Conservation (phyloP, 139 green algal species). For the Chlamydomonas schloesseri region DNA sequence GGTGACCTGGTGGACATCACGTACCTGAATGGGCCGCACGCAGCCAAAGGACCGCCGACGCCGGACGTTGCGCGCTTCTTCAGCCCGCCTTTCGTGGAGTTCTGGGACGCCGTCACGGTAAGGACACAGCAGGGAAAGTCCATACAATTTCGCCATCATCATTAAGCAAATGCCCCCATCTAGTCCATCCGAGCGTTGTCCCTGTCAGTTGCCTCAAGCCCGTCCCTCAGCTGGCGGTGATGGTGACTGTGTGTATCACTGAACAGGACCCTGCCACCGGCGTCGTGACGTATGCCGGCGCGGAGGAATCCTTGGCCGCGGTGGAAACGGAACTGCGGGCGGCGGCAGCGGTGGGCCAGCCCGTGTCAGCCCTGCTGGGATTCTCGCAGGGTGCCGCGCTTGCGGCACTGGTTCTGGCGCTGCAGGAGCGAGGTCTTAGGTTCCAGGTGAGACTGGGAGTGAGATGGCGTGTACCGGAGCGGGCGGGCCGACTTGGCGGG, state of each 20-base stretch:
- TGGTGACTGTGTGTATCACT: neutral
- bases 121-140: neutral
- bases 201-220: neutral
- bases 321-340: neutral
- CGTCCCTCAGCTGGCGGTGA: neutral
- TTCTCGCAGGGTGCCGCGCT: constrained; percentile 52
- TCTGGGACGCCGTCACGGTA: constrained; percentile 53
- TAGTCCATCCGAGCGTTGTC: neutral
- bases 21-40: constrained; percentile 41
- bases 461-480: no score
- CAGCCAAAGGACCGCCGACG: constrained; percentile 7
- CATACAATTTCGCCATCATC: no score
- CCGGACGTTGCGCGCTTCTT: constrained; percentile 41
- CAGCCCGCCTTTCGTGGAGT: constrained; percentile 51
- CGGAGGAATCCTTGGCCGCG: neutral
- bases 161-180: neutral
- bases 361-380: constrained; percentile 39
- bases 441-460: constrained; percentile 22
- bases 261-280: neutral
- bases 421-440: constrained; percentile 24
- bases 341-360: constrained; percentile 4
- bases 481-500: no score
- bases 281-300: neutral
- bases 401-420: constrained; percentile 5
- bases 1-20: neutral